Base-by-base conservation (phyloP, 345 rosid genomes). In the Lepidium africanum region DNA sequence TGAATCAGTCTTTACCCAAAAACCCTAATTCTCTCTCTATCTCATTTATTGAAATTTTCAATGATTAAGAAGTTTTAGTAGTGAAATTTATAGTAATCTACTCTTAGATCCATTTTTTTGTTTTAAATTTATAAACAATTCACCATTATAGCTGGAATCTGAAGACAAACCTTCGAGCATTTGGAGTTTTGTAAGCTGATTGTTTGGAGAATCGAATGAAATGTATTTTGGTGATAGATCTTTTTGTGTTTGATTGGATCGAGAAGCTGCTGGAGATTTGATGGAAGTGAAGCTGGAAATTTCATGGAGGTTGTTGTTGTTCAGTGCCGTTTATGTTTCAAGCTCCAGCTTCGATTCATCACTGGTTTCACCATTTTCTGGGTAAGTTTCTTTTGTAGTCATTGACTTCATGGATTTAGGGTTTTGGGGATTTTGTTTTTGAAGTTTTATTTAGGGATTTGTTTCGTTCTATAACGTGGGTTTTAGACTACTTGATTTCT, bases 291-390 rank as follows among this genome's bases (percentile, higher is more conserved):
- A 74, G 76, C 72, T 69, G 37, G 62, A 49, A 74, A 48, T 82
- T 82, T 82, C 85, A 93, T 93, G 98, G 98, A 87, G 96, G 51
- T 79, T 67, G 32, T 75, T 50, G 47, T 59, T 50, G 47, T 59
- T 54, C 81, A 59, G 36, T 67, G 75, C 39, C 39, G 80, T 67
- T 65, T 84, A 61, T 79, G 77, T 45, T 38, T 70, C 36, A 55
- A 48, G 17, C 49, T 38, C 40, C 81, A 82, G 83, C 86, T 81
- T 61, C 80, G 91, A 75, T 84, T 87, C 49, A 73, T 63, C 39
- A 47, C 42, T 25, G 45, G 19, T 50, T 60, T 82, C 71, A 62
- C 77, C 63, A 11, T 82, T 54, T 80, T 79, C 68, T 75, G 81
- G 85, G 98, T 90, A 47, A 81, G 84, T 67, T 78, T 23, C 52